Percentiles rank a stretch among this genome's conserved stretches.
These are phyloP conservation scores for Phytophthora macrochlamydospora DNA, from an alignment of 352 stramenopile genomes.

Conservation along the genomic window DNA sequence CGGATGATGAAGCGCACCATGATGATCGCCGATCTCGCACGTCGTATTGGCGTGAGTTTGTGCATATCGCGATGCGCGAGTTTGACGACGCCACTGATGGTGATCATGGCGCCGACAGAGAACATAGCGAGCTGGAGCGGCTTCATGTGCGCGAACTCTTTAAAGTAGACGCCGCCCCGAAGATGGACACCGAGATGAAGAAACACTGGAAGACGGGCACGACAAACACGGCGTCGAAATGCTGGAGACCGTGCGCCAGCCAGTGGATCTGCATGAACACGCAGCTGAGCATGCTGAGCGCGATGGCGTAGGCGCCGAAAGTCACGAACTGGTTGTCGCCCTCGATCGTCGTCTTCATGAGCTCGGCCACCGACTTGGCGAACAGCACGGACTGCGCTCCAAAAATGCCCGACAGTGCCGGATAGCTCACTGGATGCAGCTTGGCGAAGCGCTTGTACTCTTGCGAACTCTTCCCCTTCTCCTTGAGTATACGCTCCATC, in stretches of 20 bases:
- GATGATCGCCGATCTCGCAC: constrained; percentile 53
- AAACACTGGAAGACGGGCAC: constrained; percentile 90
- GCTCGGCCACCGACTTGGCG: constrained; percentile 81
- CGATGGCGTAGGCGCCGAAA: constrained; percentile 80
- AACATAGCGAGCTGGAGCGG: constrained; percentile 68
- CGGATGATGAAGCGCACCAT: constrained; percentile 77
- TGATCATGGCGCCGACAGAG: constrained; percentile 69
- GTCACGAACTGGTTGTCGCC: constrained; percentile 77
- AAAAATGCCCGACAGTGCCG: constrained; percentile 75
- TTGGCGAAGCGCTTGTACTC: constrained; percentile 61
- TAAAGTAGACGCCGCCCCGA: constrained; percentile 91
- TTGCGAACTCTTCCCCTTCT: constrained; percentile 43
- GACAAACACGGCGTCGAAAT: constrained; percentile 89
- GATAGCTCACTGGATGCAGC: constrained; percentile 73
- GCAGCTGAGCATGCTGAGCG: constrained; percentile 77
- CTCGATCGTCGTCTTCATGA: constrained; percentile 81
- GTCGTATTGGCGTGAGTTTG: constrained; percentile 43
- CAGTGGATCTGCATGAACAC: constrained; percentile 91
- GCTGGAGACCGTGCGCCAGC: constrained; percentile 81
- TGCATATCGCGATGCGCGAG: constrained; percentile 77
- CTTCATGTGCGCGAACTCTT: constrained; percentile 73
- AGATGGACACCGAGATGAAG: constrained; percentile 91
- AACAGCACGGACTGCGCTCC: constrained; percentile 84
- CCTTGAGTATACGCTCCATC: constrained; percentile 50
- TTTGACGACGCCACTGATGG: constrained; percentile 72